phyloP scores from a whole-genome alignment of 2,329 filamentous ascomycete genomes.

The Malbranchea zuffiana region DNA sequence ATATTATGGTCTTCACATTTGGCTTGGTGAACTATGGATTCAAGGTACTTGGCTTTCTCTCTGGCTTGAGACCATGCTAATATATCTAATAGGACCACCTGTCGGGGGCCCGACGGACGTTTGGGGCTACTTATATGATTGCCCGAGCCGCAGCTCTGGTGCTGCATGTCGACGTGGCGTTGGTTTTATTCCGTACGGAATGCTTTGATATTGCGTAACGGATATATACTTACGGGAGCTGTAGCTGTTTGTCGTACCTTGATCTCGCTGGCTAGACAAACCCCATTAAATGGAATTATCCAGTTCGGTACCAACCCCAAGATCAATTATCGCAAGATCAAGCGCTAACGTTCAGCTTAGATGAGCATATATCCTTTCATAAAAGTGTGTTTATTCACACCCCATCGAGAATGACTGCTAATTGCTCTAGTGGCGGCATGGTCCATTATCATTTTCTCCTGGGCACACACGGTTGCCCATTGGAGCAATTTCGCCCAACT shows the following conservation, averaged over 20 bases:
- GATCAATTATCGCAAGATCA: too few relatives aligned
- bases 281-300: constrained; percentile 73
- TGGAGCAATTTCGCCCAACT: constrained; percentile 79
- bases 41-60: constrained; percentile 39
- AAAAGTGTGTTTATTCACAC: constrained; percentile 39
- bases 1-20: constrained; percentile 67
- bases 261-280: constrained; percentile 69
- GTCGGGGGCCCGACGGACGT: constrained; percentile 52
- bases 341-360: constrained; percentile 30
- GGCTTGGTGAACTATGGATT: constrained; percentile 69
- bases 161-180: constrained; percentile 69
- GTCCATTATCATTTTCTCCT: constrained; percentile 82
- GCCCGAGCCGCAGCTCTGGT: constrained; percentile 65
- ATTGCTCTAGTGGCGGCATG: constrained; percentile 52
- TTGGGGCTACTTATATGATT: constrained; percentile 66
- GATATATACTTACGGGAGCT: constrained; percentile 8
- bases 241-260: constrained; percentile 66
- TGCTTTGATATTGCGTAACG: not conserved
- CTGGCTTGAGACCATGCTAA: not conserved
- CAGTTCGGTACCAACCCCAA: constrained; percentile 55
- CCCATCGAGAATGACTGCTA: constrained; percentile 4
- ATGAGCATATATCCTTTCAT: constrained; percentile 84
- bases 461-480: constrained; percentile 75
- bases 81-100: constrained; percentile 48
- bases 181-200: constrained; percentile 54